Conservation (phyloP, 352 stramenopile species). For the Phytophthora ramorum region DNA sequence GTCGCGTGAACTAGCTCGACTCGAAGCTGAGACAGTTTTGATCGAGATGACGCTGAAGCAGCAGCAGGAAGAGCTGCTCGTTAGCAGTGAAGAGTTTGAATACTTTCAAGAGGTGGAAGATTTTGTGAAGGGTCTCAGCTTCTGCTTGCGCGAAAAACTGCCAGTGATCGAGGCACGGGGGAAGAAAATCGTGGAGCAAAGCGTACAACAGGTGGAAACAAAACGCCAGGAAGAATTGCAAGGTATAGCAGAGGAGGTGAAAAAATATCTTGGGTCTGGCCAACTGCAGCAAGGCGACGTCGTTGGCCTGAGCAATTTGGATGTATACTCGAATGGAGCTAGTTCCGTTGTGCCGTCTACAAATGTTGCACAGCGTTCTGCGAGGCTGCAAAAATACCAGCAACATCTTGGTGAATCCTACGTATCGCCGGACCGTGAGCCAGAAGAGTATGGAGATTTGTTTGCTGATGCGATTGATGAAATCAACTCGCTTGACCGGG, state of each 20-base stretch:
- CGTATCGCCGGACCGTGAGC: not conserved
- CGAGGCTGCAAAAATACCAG: constrained; percentile 24
- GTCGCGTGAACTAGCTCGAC: constrained; percentile 53
- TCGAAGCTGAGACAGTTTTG: constrained; percentile 57
- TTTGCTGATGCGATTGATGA: constrained; percentile 79
- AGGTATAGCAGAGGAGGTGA: constrained; percentile 14
- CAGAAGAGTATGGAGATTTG: constrained; percentile 30
- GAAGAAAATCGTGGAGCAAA: constrained; percentile 33
- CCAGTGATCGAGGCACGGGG: constrained; percentile 57
- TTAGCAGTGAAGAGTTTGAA: constrained; percentile 75
- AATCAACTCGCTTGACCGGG: constrained; percentile 64
- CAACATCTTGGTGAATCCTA: constrained; percentile 44
- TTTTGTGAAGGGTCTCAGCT: constrained; percentile 77
- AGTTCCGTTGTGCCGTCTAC: not conserved
- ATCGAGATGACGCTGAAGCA: constrained; percentile 49
- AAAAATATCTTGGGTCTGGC: constrained; percentile 22
- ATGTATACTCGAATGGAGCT: constrained; percentile 17
- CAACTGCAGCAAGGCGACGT: constrained; percentile 28
- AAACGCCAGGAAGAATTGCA: constrained; percentile 24
- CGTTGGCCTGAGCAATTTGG: constrained; percentile 18
- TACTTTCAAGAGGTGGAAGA: constrained; percentile 83
- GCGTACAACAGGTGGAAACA: constrained; percentile 22
- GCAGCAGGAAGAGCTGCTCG: constrained; percentile 58
- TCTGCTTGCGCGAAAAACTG: constrained; percentile 76
- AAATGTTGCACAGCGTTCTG: constrained; percentile 5